phyloP scores from a whole-genome alignment of 2,329 filamentous ascomycete species.

The Fusarium protoensiforme region DNA sequence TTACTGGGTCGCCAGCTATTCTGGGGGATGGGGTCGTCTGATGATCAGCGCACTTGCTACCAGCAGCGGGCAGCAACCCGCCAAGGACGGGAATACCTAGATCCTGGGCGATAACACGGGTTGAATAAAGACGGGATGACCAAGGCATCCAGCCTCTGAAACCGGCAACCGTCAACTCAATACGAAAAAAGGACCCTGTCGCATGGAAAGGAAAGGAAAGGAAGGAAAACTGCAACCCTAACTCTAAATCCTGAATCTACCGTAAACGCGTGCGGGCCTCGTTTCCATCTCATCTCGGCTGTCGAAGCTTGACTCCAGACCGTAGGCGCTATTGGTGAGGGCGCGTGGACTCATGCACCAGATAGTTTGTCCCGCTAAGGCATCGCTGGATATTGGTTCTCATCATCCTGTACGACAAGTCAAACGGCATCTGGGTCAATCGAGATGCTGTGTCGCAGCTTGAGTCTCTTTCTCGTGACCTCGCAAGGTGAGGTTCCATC shows the following conservation, averaged over 20 bases:
- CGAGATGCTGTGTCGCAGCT: neutral
- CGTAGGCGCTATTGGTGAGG: neutral
- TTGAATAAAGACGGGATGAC: slow-evolving; percentile 4
- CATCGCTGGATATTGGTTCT: slow-evolving; percentile 1
- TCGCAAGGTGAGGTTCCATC: neutral
- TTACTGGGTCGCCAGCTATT: neutral
- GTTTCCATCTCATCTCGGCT: slow-evolving; percentile 40
- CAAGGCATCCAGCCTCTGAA: slow-evolving; percentile 10
- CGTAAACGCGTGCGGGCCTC: neutral
- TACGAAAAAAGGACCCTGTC: slow-evolving; percentile 23
- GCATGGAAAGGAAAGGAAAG: neutral
- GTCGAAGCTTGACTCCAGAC: slow-evolving; percentile 33
- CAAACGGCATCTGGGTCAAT: slow-evolving; percentile 2
- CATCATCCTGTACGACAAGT: neutral
- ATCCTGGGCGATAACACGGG: slow-evolving; percentile 19
- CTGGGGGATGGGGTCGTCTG: slow-evolving; percentile 4
- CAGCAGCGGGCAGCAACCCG: neutral
- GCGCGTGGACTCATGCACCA: neutral
- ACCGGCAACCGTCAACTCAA: slow-evolving; percentile 4
- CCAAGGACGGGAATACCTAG: neutral
- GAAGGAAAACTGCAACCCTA: slow-evolving; percentile 12
- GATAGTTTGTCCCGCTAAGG: slow-evolving; percentile 31
- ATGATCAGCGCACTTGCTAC: slow-evolving; percentile 5
- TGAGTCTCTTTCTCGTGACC: slow-evolving; percentile 2
- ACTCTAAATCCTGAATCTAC: slow-evolving; percentile 27